Conservation (phyloP, 2,329 filamentous ascomycete species). For the Claviceps spartinae region DNA sequence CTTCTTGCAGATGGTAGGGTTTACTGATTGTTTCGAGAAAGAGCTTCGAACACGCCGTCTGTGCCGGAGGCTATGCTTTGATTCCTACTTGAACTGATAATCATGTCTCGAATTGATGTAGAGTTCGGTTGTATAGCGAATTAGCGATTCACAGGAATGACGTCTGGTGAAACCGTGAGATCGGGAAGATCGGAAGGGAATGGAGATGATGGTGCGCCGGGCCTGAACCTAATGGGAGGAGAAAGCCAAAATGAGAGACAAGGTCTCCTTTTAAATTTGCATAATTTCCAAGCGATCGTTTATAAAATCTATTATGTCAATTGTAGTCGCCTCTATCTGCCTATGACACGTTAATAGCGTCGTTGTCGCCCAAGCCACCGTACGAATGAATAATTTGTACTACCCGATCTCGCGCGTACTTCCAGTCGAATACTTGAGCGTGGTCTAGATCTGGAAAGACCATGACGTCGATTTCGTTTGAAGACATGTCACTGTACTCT, state of each 20-base stretch:
- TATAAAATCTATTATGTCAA: no score
- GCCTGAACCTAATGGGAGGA: no score
- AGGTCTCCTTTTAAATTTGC: no score
- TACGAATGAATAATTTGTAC: slow-evolving; percentile 16
- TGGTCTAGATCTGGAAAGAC: slow-evolving; percentile 51
- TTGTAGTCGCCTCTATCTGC: no score
- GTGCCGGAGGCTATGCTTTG: slow-evolving; percentile 54
- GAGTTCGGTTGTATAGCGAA: slow-evolving; percentile 54
- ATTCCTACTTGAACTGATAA: slow-evolving; percentile 59
- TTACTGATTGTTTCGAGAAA: slow-evolving; percentile 40
- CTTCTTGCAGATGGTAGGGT: slow-evolving; percentile 47
- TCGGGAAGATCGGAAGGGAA: slow-evolving; percentile 39
- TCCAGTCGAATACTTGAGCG: slow-evolving; percentile 44
- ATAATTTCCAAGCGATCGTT: no score
- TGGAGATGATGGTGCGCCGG: slow-evolving; percentile 24
- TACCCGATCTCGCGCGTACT: slow-evolving; percentile 14
- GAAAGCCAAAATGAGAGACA: no score
- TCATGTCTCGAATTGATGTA: slow-evolving; percentile 51
- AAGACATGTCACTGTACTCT: slow-evolving; percentile 4
- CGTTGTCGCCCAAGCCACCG: slow-evolving; percentile 6
- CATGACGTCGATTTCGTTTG: slow-evolving; percentile 34
- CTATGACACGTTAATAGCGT: neutral
- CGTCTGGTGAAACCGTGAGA: slow-evolving; percentile 22
- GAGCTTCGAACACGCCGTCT: slow-evolving; percentile 41
- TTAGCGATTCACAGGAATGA: slow-evolving; percentile 49